Base-by-base conservation (phyloP, 2,329 filamentous ascomycete species). In the Paradendryphiella salina region DNA sequence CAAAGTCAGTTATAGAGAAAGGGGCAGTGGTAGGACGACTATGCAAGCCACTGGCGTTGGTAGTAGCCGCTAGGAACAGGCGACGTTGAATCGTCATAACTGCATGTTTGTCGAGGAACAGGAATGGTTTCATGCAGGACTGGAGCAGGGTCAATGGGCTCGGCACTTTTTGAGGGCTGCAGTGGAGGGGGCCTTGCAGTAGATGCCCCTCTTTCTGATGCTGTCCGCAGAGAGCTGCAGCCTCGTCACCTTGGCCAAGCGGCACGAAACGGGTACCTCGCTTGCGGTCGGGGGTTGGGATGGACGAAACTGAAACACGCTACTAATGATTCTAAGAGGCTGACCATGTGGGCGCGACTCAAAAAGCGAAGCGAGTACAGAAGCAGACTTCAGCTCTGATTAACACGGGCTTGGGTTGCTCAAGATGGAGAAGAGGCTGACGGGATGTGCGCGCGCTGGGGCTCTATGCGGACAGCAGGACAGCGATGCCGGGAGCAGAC, bases 221-320 rank as follows among this genome's bases (percentile, higher is more conserved):
- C 18, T 18, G 48, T 48, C 35, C 17, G 18, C 20, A 5, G 21
- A 20, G 14, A 34, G 44, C 26, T 42, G 49, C 44, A 48, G 37
- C 44, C 40, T 48, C 34, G 45, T 61, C 60, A 56, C 54, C 45
- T 56, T 45, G 49, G 55, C 48, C 33, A 48, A 48, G 46, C 38
- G 15, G 36, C 44, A 42, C 40, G 35, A 43, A 47, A 48, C 54
- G 47, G 33, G 18, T 45, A 46, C 36, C 48, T 61, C 54, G 59
- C 59, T 46, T 55, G 50, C 23, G 37, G 35, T 14, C 23, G 39
- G 28, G 28, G 39, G 41, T 52, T 17, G 46, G 34, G 52, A 60
- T 54, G 52, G 50, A 49, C 56, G 45, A 26, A 45, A 49, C 39
- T 65, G 63, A 66, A 66, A 66, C 63, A 48, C 52, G 51, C 54